Conservation (phyloP, 805 yeast genomes). For the Torulaspora gathmanii region DNA sequence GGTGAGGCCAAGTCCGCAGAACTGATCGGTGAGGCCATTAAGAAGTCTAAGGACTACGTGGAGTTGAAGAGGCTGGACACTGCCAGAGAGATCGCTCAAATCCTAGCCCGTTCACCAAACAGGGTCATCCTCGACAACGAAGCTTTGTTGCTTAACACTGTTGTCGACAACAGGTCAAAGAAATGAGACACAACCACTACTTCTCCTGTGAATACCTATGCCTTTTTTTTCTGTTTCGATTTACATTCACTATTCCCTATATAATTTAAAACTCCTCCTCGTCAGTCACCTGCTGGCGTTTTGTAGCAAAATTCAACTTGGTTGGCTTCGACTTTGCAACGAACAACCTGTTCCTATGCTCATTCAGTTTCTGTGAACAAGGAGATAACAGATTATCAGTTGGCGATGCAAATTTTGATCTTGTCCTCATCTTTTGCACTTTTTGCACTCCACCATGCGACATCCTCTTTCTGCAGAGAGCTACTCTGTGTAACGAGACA, state of each 20-base stretch:
- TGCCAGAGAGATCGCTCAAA: constrained; percentile 89
- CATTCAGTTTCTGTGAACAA: constrained; percentile 50
- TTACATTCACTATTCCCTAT: constrained; percentile 6
- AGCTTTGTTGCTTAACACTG: constrained; percentile 84
- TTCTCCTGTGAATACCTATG: constrained; percentile 8
- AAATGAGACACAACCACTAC: constrained; percentile 13
- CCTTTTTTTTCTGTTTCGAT: neutral
- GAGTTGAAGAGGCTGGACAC: constrained; percentile 96
- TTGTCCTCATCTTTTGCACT: constrained; percentile 13
- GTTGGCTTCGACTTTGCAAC: constrained; percentile 20
- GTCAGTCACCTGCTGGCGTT: constrained; percentile 5
- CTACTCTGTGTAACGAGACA: constrained; percentile 22
- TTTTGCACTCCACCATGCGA: constrained; percentile 9
- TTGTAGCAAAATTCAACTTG: constrained; percentile 16
- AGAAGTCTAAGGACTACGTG: constrained; percentile 91
- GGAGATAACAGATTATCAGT: constrained; percentile 58
- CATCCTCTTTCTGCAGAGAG: constrained; percentile 24
- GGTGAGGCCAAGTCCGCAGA: constrained; percentile 99
- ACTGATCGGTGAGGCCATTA: constrained; percentile 97
- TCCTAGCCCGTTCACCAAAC: constrained; percentile 84
- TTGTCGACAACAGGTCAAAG: constrained; percentile 62
- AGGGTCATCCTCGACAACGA: constrained; percentile 86
- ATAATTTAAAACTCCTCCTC: constrained; percentile 8
- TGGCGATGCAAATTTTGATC: constrained; percentile 44
- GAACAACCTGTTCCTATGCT: constrained; percentile 39